Conservation (phyloP, 23 red algal species). For the Gracilaria domingensis region DNA sequence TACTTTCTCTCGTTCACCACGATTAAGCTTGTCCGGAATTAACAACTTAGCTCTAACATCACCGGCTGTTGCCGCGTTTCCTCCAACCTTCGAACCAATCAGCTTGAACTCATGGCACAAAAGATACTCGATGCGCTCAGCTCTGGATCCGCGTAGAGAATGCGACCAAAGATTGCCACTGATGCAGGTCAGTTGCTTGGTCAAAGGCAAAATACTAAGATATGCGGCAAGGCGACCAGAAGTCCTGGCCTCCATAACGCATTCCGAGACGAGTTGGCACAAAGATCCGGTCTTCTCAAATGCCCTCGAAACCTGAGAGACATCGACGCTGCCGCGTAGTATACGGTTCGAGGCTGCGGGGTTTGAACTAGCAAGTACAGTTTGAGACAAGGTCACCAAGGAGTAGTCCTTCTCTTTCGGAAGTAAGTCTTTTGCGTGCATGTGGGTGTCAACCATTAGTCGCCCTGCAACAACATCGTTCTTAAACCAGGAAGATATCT, state of each 20-base stretch:
- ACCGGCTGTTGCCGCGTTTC: slow-evolving; percentile 21
- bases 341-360: neutral
- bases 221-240: slow-evolving; percentile 70
- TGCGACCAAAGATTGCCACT: slow-evolving; percentile 94
- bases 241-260: slow-evolving; percentile 67
- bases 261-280: slow-evolving; percentile 43
- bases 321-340: slow-evolving; percentile 42
- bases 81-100: slow-evolving; percentile 53
- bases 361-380: neutral
- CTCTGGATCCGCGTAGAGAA: slow-evolving; percentile 80
- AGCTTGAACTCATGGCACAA: slow-evolving; percentile 89
- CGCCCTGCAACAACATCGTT: slow-evolving; percentile 81
- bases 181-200: slow-evolving; percentile 84
- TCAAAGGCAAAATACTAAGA: slow-evolving; percentile 83
- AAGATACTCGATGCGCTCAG: slow-evolving; percentile 95
- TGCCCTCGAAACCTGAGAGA: slow-evolving; percentile 52
- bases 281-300: slow-evolving; percentile 57
- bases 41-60: slow-evolving; percentile 70
- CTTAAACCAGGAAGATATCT: slow-evolving; percentile 73
- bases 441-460: slow-evolving; percentile 86
- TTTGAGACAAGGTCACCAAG: slow-evolving; percentile 60
- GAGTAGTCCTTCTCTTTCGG: slow-evolving; percentile 88
- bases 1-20: slow-evolving; percentile 47
- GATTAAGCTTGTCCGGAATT: slow-evolving; percentile 90
- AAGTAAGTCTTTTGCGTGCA: slow-evolving; percentile 74